These are phyloP conservation scores for Astraeus odoratus DNA, from an alignment of 768 basidiomycete species.

Conservation along the genomic window DNA sequence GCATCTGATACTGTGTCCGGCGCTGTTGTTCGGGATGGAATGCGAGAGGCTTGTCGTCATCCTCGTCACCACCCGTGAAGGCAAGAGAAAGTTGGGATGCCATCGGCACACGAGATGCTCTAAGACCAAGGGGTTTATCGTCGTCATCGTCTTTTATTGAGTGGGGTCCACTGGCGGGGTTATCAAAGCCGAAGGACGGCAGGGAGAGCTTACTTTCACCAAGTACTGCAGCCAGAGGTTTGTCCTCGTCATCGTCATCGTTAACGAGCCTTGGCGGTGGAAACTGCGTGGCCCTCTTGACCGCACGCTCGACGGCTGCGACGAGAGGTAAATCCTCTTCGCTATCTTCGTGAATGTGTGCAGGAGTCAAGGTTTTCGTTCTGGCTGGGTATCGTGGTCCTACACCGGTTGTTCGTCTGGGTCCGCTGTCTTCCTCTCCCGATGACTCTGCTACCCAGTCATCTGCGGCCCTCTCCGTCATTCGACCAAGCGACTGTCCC, in stretches of 20 bases:
- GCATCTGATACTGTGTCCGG: constrained; percentile 47
- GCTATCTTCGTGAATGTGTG: constrained; percentile 35
- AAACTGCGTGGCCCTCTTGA: constrained; percentile 35
- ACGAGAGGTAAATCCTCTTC: constrained; percentile 80
- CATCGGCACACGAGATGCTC: constrained; percentile 41
- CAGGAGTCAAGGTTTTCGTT: constrained; percentile 5
- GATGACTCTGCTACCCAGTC: constrained; percentile 53
- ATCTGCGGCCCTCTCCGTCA: constrained; percentile 19
- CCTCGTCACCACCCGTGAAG: constrained; percentile 36
- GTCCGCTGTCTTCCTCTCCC: constrained; percentile 53
- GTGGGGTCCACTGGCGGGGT: constrained; percentile 13
- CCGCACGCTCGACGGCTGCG: constrained; percentile 51
- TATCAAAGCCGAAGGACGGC: constrained; percentile 37
- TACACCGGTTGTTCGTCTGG: constrained; percentile 50
- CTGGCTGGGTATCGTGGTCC: constrained; percentile 46
- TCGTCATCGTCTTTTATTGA: constrained; percentile 45
- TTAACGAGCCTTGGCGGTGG: constrained; percentile 11
- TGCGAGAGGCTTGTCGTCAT: constrained; percentile 66
- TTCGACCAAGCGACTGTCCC: constrained; percentile 12
- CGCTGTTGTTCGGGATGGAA: constrained; percentile 77
- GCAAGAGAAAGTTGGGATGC: constrained; percentile 20
- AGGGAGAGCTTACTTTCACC: constrained; percentile 39
- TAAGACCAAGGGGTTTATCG: constrained; percentile 66
- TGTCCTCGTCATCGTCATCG: constrained; percentile 63
- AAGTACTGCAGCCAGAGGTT: constrained; percentile 59